Evolutionary conservation across 306 rosid species (phyloP).

Genomic region (Cucurbita moschata): DNA sequence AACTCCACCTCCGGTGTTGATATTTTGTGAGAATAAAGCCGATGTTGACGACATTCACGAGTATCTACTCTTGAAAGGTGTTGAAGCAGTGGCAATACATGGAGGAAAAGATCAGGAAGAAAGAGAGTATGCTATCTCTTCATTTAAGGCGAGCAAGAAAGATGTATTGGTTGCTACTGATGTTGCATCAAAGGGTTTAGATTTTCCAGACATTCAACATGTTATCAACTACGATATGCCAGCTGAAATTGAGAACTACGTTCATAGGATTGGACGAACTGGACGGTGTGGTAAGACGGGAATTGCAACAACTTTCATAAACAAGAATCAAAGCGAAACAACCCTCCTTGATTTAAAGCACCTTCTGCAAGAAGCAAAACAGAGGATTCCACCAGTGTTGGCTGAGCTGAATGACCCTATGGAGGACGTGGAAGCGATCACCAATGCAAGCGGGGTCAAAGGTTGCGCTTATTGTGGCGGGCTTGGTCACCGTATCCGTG

Average conservation of each 20-base stretch:
- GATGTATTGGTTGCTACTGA: slow-evolving; percentile 96
- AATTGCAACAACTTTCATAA: slow-evolving; percentile 80
- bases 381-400: slow-evolving; percentile 88
- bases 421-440: slow-evolving; percentile 65
- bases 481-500: slow-evolving; percentile 81
- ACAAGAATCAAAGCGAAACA: slow-evolving; percentile 89
- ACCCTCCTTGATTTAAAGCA: slow-evolving; percentile 91
- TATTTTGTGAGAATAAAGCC: slow-evolving; percentile 85
- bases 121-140: slow-evolving; percentile 68
- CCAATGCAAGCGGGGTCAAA: slow-evolving; percentile 65
- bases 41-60: slow-evolving; percentile 93
- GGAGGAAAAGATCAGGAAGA: slow-evolving; percentile 98
- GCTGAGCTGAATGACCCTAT: slow-evolving; percentile 81
- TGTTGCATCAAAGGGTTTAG: slow-evolving; percentile 90
- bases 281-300: slow-evolving; percentile 96
- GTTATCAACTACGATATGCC: slow-evolving; percentile 96
- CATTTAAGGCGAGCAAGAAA: slow-evolving; percentile 72
- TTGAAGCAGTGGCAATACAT: slow-evolving; percentile 88
- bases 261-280: slow-evolving; percentile 89
- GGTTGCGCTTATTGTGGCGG: slow-evolving; percentile 96
- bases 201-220: slow-evolving; percentile 92
- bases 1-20: slow-evolving; percentile 78
- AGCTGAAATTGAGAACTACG: slow-evolving; percentile 86
- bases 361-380: slow-evolving; percentile 93
- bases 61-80: slow-evolving; percentile 87